These are phyloP conservation scores for Claviceps sp. DNA, from an alignment of 2,329 filamentous ascomycete genomes.

Conservation along the genomic window DNA sequence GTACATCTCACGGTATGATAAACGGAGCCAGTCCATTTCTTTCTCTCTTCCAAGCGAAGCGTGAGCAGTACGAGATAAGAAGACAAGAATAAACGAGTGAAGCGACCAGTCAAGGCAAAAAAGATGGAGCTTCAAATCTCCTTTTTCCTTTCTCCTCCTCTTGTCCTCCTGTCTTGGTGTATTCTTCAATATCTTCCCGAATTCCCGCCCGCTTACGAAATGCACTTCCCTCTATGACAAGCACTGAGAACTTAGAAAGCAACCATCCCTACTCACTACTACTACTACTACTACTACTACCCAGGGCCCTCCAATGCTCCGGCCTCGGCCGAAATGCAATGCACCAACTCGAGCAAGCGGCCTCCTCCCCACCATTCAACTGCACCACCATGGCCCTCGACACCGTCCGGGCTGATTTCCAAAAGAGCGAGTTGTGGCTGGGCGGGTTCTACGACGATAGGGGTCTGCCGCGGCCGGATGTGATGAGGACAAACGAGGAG, in stretches of 20 bases:
- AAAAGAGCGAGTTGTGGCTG: slow-evolving; percentile 13
- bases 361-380: slow-evolving; percentile 17
- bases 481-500: slow-evolving; percentile 15
- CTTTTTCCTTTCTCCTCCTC: not conserved
- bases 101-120: too few species aligned
- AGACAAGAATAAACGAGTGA: too few species aligned
- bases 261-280: too few species aligned
- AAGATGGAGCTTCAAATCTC: not conserved
- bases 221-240: too few species aligned
- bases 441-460: slow-evolving; percentile 14
- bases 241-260: too few species aligned
- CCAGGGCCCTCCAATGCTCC: slow-evolving; percentile 20
- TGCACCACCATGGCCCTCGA: slow-evolving; percentile 23
- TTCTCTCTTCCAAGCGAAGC: too few species aligned
- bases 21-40: too few species aligned
- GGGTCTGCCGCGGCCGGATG: slow-evolving; percentile 14
- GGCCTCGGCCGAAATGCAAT: slow-evolving; percentile 25
- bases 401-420: slow-evolving; percentile 17
- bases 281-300: too few species aligned
- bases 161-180: not conserved
- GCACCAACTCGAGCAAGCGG: slow-evolving; percentile 19
- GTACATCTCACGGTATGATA: slow-evolving; percentile 23
- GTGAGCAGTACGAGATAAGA: too few species aligned
- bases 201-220: not conserved
- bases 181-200: too few species aligned